Base-by-base conservation (phyloP, 192 early-diverging fungal genomes). In the Lunasporangiospora selenospora region DNA sequence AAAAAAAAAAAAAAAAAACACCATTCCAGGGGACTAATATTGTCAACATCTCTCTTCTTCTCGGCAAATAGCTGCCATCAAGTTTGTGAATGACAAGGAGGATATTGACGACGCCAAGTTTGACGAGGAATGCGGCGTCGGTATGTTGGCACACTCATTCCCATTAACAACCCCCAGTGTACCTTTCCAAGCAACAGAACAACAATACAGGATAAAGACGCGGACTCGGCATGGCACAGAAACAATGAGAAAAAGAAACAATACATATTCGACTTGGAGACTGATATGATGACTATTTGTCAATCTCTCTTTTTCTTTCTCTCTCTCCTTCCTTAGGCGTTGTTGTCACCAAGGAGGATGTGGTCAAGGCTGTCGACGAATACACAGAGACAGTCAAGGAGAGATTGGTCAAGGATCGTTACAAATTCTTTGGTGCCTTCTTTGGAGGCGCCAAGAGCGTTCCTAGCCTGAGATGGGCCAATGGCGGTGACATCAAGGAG, bases 111-210 rank as follows among this genome's bases (percentile, higher is more conserved):
- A 88, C 32, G 65, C 75, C 33, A 85, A 78, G 3, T 98, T 99
- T 75, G 83, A 98, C 60, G 80, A 85, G 48, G 91, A 85, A 32
- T 95, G 94, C 71, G 98, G 98, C 47, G 96, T 99, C 58, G 93
- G 93, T 94, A 83, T 49, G 81, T 80, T 18, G 3, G 13, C 1
- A 27, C 7, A n/a, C 12, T 18, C 19, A n/a, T n/a, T n/a, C n/a
- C n/a, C n/a, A n/a, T n/a, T n/a, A n/a, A n/a, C n/a, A n/a, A n/a
- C n/a, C n/a, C n/a, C n/a, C n/a, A n/a, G n/a, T n/a, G n/a, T n/a
- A n/a, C n/a, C n/a, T n/a, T n/a, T n/a, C n/a, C n/a, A n/a, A n/a
- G n/a, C n/a, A n/a, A n/a, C n/a, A n/a, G n/a, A n/a, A n/a, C n/a
- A n/a, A n/a, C n/a, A n/a, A n/a, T n/a, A n/a, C n/a, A n/a, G n/a